Evolutionary conservation across 2,329 filamentous ascomycete species (phyloP), one percentile per base, ranked within the genome.

Genomic region (Fusarium sp.): DNA sequence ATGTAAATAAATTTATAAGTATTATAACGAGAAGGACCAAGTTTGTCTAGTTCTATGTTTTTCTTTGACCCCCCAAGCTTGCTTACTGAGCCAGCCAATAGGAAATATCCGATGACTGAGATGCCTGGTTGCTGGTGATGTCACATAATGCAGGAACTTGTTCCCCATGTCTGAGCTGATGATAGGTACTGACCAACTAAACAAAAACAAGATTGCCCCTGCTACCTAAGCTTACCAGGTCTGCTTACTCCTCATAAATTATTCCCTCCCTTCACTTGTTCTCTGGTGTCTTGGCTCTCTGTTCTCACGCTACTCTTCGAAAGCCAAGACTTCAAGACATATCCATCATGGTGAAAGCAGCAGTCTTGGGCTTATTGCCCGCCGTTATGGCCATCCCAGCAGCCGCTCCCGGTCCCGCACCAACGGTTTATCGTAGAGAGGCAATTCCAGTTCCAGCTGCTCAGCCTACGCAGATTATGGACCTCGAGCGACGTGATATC

Each of bases 401-500:
- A 22, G 68, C 77, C 22, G 74, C 54, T 36, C 77, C 77, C 9
- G 44, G 67, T 45, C 63, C 77, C 12, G 74, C 77, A 56, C 77
- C 75, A 45, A 78, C 77, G 22, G 57, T 61, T 22, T 56, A 71
- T 35, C 67, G 45, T 14, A 60, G 59, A 22, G 56, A 28, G 20
- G 14, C 26, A 41, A 41, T 60, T 14, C 71, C 72, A 22, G 66
- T 61, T 35, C 66, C 63, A 51, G 76, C 72, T 22, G 75, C 78
- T 13, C 73, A 76, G 36, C 78, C 80, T 28, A 80, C 80, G 20
- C 67, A 61, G 2, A 55, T 63, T 12, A 68, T 75, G 9, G 70
- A 60, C 14, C 66, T 81, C 18, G 63, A 76, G 36, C 60, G 83
- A 39, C 81, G 84, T 33, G 80, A 80, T 56, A 64, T 86, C 13